These are phyloP conservation scores for Striga hermonthica DNA, from an alignment of 305 asterid genomes.

Conservation along the genomic window DNA sequence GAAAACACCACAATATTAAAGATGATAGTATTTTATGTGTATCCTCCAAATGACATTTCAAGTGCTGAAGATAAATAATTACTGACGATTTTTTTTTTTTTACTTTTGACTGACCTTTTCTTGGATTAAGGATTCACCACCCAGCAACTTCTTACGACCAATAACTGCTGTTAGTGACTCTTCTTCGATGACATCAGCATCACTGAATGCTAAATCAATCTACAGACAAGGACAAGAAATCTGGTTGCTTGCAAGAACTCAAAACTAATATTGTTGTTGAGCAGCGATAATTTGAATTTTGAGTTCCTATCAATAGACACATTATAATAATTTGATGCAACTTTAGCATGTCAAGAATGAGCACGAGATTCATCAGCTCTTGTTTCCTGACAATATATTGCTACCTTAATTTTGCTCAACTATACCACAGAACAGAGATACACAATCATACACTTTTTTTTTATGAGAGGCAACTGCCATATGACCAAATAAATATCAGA, in stretches of 20 bases:
- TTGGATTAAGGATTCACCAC: conserved; percentile 62
- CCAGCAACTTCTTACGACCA: conserved; percentile 61
- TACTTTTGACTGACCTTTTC: conserved; percentile 48
- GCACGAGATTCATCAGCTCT: neutral
- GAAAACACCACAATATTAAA: neutral
- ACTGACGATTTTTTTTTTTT: neutral
- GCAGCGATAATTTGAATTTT: too few relatives aligned
- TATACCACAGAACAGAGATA: neutral
- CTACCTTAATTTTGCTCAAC: neutral
- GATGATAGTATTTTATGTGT: neutral
- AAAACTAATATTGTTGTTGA: too few relatives aligned
- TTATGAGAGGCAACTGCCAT: neutral
- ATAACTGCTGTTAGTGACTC: conserved; percentile 57
- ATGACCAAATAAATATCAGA: conserved; percentile 12
- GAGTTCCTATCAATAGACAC: neutral
- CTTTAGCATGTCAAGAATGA: neutral
- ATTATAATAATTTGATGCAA: neutral
- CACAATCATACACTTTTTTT: neutral
- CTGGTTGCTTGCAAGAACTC: conserved; percentile 10
- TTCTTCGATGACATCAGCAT: conserved; percentile 70
- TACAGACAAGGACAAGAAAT: conserved; percentile 32
- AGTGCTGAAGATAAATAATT: neutral
- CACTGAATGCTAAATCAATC: conserved; percentile 65
- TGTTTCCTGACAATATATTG: conserved; percentile 7
- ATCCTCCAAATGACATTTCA: neutral